Evolutionary conservation across 495 filamentous ascomycete species (phyloP), one percentile per base, ranked within the genome.

Genomic region (Bombardia bombarda): DNA sequence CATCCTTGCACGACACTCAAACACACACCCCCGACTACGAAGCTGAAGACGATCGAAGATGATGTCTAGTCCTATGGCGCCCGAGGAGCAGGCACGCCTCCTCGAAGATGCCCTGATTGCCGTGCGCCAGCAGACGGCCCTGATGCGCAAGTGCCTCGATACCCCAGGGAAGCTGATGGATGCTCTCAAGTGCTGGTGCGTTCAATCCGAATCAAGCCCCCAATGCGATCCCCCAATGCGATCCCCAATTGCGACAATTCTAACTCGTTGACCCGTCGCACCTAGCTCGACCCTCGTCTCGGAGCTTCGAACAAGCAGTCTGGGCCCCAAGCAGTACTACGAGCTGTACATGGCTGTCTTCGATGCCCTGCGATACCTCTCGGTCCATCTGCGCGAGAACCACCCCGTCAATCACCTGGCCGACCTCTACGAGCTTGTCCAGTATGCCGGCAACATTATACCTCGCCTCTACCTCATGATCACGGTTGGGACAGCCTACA

Each of bases 311-410:
- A 97, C 92, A 12, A 90, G 89, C 61, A 95, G 85, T 52, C 74
- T 98, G 18, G 87, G 92, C 5, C 92, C 92, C 3, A 98, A 98
- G 60, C 92, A 97, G 63, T 98, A 98, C 72, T 98, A 98, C 64
- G 92, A 98, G 65, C 78, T 98, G 46, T 98, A 98, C 71, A 98
- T 98, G 92, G 78, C 90, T 47, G 86, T 97, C 40, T 98, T 98
- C 67, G 92, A 98, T 72, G 93, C 92, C 51, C 65, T 98, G 60
- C 88, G 92, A 61, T 92, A 97, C 66, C 85, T 98, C 39, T 90
- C 90, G 31, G 83, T 93, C 43, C 95, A 96, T 67, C 79, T 98
- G 25, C 89, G 87, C 57, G 92, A 98, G 61, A 95, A 86, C 53
- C 92, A 98, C 63, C 93, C 93, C 8, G 85, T 92, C 49, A 97